Conservation (phyloP, 176 grass and related monocot species). For the Saccharum spontaneum region DNA sequence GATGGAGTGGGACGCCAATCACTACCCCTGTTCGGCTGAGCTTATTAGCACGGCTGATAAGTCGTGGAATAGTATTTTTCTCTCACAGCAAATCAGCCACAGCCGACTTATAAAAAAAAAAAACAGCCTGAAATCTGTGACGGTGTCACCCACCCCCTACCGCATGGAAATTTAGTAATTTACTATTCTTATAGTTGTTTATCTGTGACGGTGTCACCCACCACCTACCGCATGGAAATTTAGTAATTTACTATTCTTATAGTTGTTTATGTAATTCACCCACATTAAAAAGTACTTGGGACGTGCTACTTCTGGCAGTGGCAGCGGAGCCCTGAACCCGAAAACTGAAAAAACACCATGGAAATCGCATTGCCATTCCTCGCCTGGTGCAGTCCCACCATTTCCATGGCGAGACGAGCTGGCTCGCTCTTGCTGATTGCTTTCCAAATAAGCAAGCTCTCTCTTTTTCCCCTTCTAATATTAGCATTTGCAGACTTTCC, state of each 20-base stretch:
- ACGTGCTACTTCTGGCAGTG: conserved; percentile 46
- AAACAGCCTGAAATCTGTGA: no score
- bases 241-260: conserved; percentile 33
- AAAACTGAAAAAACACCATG: neutral
- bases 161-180: no score
- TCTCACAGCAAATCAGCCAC: no score
- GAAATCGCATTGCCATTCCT: conserved; percentile 4
- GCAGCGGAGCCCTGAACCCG: neutral
- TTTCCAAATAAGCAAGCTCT: neutral
- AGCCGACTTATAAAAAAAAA: no score
- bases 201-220: neutral
- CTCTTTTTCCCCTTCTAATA: neutral
- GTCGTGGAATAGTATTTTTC: no score
- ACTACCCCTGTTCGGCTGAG: no score
- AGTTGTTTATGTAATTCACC: conserved; percentile 28
- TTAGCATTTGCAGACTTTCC: neutral
- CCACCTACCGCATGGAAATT: conserved; percentile 19
- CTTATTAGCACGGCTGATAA: no score
- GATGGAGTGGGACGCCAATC: no score
- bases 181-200: no score
- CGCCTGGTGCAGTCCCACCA: neutral
- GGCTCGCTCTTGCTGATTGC: neutral
- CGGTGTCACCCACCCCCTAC: no score
- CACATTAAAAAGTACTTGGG: conserved; percentile 36
- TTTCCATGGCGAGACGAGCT: conserved; percentile 1